These are phyloP conservation scores for Datisca glomerata DNA, from an alignment of 306 rosid species.

Conservation along the genomic window DNA sequence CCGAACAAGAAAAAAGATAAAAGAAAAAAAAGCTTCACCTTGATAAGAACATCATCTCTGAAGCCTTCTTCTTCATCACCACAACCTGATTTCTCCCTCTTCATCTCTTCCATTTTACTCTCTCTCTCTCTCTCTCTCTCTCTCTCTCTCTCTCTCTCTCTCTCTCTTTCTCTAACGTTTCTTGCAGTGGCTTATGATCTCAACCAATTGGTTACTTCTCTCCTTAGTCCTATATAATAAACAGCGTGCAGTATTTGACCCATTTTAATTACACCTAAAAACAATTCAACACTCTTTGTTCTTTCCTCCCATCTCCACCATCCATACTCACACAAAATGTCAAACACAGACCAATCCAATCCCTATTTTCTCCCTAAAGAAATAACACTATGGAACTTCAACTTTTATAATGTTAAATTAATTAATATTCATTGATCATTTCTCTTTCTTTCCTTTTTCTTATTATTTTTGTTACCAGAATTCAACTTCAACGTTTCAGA, in stretches of 20 bases:
- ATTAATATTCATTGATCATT: not conserved
- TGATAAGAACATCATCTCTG: slow-evolving; percentile 13
- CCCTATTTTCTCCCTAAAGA: not conserved
- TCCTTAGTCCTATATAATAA: slow-evolving; percentile 14
- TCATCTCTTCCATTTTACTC: slow-evolving; percentile 8
- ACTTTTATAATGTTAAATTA: not conserved
- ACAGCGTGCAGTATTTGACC: slow-evolving; percentile 53
- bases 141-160: slow-evolving; percentile 6
- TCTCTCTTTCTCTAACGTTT: slow-evolving; percentile 18
- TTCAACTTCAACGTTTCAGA: slow-evolving; percentile 63
- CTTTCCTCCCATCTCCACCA: no score
- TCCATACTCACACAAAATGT: slow-evolving; percentile 22
- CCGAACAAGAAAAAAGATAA: not conserved
- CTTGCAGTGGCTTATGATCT: no score
- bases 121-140: not conserved
- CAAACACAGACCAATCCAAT: slow-evolving; percentile 11
- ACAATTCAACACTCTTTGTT: slow-evolving; percentile 16
- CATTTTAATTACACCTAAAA: slow-evolving; percentile 6
- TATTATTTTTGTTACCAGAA: slow-evolving; percentile 25
- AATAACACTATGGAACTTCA: not conserved
- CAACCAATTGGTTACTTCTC: slow-evolving; percentile 7
- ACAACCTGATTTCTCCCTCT: slow-evolving; percentile 23
- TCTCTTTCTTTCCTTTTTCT: not conserved
- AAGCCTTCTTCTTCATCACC: slow-evolving; percentile 13
- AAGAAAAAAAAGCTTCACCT: slow-evolving; percentile 27